phyloP scores from a whole-genome alignment of 164 flowering plant species.

The Tetrastigma voinierianum region DNA sequence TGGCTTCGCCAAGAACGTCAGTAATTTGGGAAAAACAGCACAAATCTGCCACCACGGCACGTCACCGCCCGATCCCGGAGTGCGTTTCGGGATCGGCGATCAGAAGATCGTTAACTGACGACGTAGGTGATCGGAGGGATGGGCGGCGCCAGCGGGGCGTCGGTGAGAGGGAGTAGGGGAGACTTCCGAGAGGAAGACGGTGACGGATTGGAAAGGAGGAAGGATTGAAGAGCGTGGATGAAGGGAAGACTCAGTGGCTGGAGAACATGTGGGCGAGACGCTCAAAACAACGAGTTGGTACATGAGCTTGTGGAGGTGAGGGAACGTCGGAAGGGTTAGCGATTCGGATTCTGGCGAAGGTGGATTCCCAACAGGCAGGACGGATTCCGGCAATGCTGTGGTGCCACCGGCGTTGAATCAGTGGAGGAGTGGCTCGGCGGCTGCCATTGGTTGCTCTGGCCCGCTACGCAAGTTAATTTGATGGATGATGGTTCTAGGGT shows the following conservation, averaged over 20 bases:
- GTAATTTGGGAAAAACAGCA: slow-evolving; percentile 81
- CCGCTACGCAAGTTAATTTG: too few relatives aligned
- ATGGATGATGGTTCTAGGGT: too few relatives aligned
- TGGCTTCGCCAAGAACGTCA: slow-evolving; percentile 67
- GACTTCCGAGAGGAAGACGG: slow-evolving; percentile 72
- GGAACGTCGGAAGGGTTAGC: slow-evolving; percentile 65
- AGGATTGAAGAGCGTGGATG: slow-evolving; percentile 72
- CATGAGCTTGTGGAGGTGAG: slow-evolving; percentile 68
- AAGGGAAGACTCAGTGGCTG: slow-evolving; percentile 70
- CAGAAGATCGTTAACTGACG: slow-evolving; percentile 31
- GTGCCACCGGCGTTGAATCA: slow-evolving; percentile 17
- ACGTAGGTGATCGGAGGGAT: slow-evolving; percentile 33
- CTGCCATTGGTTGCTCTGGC: slow-evolving; percentile 32
- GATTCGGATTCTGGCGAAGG: slow-evolving; percentile 62
- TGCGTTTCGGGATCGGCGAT: slow-evolving; percentile 51
- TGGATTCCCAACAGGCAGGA: slow-evolving; percentile 25
- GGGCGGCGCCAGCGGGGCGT: neutral
- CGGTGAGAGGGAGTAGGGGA: slow-evolving; percentile 42
- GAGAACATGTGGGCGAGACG: slow-evolving; percentile 63
- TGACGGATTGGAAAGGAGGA: slow-evolving; percentile 79
- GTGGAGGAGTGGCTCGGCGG: slow-evolving; percentile 56
- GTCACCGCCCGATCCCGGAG: slow-evolving; percentile 30
- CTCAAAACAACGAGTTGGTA: slow-evolving; percentile 91
- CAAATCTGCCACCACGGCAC: slow-evolving; percentile 63
- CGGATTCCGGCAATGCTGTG: slow-evolving; percentile 12